Evolutionary conservation across 2,329 filamentous ascomycete species (phyloP), one percentile per base, ranked within the genome.

Genomic region (Fusarium drepaniforme): DNA sequence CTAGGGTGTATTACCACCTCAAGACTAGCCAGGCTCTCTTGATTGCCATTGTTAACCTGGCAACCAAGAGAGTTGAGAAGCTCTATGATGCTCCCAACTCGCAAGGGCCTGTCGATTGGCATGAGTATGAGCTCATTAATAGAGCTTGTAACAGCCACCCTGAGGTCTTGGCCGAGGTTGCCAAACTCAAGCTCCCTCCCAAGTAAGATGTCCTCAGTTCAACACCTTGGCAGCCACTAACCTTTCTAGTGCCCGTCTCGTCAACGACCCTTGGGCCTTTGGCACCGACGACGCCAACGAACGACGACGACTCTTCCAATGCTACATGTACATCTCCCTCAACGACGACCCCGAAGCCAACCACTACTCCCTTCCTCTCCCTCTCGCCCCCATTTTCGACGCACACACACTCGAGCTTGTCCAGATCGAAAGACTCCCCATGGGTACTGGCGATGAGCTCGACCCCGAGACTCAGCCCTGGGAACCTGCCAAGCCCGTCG

Each of bases 291-390:
- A 62, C 12, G 44, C 56, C 15, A 62, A 68, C 2, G 68, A 71
- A 12, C 30, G 57, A 51, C 65, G 68, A 21, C 68, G 68, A 16
- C 56, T 74, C 25, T 74, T 75, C 53, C 73, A 75, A 56, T 73
- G 73, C 58, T 74, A 74, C 70, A 74, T 74, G 70, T 74, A 74
- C 46, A 59, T 60, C 3, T 61, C 67, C 7, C 13, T 75, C 18
- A 44, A 46, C 21, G 73, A 73, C 0, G 68, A 75, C 23, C 40
- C 16, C 6, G 67, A 75, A 51, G 71, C 72, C 25, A 74, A 74
- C 61, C 70, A 73, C 40, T 74, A 74, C 61, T 73, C 72, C 0
- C 38, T 73, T 6, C 72, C 72, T 2, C 56, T 74, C 4, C 72
- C 72, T 18, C 64, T 74, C 16, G 70, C 67, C 7, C 72, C 72